phyloP scores from a whole-genome alignment of 495 filamentous ascomycete genomes.

The Aspergillus biplanus region DNA sequence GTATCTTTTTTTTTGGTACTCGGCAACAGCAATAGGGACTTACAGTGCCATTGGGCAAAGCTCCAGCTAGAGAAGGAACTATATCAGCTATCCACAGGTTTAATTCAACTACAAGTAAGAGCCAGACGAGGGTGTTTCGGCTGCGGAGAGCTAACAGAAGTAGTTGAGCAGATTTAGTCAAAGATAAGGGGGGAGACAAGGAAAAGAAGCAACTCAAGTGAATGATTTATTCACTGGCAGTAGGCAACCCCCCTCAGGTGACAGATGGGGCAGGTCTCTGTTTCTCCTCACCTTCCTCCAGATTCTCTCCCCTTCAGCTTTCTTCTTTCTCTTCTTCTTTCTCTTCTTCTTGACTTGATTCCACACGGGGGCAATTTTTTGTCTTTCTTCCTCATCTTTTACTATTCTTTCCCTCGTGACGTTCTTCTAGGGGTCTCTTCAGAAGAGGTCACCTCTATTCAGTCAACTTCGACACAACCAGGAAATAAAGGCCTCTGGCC shows the following conservation, averaged over 20 bases:
- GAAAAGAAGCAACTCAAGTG: background rate
- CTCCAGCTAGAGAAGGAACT: too few species aligned
- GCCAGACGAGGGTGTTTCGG: too few species aligned
- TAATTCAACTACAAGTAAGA: background rate
- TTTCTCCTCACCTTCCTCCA: slow-evolving; percentile 11
- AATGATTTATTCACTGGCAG: slow-evolving; percentile 6
- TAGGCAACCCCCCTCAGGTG: slow-evolving; percentile 1
- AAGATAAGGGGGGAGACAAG: background rate
- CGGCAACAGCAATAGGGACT: too few species aligned
- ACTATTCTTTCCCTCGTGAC: background rate
- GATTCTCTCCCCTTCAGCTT: slow-evolving; percentile 10
- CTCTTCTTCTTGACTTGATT: background rate
- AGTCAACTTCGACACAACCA: background rate
- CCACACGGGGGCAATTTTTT: background rate
- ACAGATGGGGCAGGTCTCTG: slow-evolving; percentile 1
- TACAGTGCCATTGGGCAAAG: too few species aligned
- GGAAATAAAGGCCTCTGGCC: background rate
- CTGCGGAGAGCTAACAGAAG: background rate
- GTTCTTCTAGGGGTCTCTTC: background rate
- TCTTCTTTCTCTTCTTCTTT: slow-evolving; percentile 13
- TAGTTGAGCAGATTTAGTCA: background rate
- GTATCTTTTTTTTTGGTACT: too few species aligned
- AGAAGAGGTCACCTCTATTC: background rate
- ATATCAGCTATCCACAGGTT: background rate
- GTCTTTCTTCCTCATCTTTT: slow-evolving; percentile 2